phyloP scores from a whole-genome alignment of 2,329 filamentous ascomycete genomes.

The Stachybotrys chlorohalonatus region DNA sequence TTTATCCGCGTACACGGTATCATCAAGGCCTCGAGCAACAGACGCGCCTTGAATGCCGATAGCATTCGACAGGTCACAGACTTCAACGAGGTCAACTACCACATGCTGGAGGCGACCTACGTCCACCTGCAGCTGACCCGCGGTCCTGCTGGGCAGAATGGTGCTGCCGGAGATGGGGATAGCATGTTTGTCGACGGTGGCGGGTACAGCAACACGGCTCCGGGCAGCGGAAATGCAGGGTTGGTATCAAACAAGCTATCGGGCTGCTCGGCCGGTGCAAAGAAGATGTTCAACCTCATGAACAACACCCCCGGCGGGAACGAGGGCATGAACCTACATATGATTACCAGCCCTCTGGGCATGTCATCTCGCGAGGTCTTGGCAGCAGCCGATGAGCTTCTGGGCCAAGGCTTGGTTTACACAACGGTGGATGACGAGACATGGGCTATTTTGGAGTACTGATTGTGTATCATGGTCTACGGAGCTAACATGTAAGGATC shows the following conservation, averaged over 20 bases:
- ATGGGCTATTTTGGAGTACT: constrained; percentile 74
- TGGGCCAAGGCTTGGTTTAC: constrained; percentile 67
- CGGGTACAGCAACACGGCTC: constrained; percentile 25
- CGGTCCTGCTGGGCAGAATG: constrained; percentile 45
- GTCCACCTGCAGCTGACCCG: constrained; percentile 78
- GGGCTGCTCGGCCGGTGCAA: constrained; percentile 48
- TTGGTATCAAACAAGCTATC: constrained; percentile 29
- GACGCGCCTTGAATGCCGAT: constrained; percentile 71
- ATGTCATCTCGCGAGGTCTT: constrained; percentile 63
- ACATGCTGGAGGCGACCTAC: constrained; percentile 81
- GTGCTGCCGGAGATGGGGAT: constrained; percentile 31
- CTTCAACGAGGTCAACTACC: constrained; percentile 88
- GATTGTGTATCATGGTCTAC: constrained; percentile 4
- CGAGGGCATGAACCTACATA: constrained; percentile 75
- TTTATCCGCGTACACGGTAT: constrained; percentile 83
- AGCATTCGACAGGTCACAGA: constrained; percentile 72
- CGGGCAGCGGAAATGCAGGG: constrained; percentile 25
- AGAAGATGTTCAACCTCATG: constrained; percentile 64
- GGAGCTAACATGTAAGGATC: not conserved
- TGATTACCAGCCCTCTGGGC: constrained; percentile 58
- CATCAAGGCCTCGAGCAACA: constrained; percentile 75
- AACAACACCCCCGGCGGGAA: constrained; percentile 59
- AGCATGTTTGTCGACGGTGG: constrained; percentile 49
- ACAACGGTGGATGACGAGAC: constrained; percentile 90
- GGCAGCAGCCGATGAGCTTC: constrained; percentile 72